Conservation (phyloP, 345 rosid genomes). For the Eucalyptus urophylla region DNA sequence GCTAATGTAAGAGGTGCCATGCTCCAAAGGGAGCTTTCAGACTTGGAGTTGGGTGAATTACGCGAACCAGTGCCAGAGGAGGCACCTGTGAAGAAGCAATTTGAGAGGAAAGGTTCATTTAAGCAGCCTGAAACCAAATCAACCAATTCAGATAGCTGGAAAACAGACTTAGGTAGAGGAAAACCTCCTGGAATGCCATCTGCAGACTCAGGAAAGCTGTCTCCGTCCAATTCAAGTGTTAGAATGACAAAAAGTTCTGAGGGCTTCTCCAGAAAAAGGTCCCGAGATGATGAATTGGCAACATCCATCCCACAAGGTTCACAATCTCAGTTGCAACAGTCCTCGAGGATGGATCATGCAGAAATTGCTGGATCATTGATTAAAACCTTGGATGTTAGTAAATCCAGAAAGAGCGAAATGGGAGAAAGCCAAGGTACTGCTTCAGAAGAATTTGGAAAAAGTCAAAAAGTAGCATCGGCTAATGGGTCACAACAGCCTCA, state of each 20-base stretch:
- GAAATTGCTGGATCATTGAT: slow-evolving; percentile 31
- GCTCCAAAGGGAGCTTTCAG: slow-evolving; percentile 71
- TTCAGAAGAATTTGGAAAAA: slow-evolving; percentile 61
- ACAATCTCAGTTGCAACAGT: slow-evolving; percentile 40
- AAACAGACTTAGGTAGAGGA: slow-evolving; percentile 35
- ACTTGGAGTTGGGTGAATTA: slow-evolving; percentile 92
- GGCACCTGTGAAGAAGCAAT: slow-evolving; percentile 31
- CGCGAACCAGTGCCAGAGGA: slow-evolving; percentile 58
- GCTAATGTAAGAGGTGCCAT: slow-evolving; percentile 32
- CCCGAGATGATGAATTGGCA: slow-evolving; percentile 34
- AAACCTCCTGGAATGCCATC: slow-evolving; percentile 41
- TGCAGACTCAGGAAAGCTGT: slow-evolving; percentile 37
- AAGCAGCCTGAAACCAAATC: slow-evolving; percentile 42
- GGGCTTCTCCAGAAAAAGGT: slow-evolving; percentile 11
- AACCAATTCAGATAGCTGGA: slow-evolving; percentile 43
- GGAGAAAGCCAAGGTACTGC: slow-evolving; percentile 27
- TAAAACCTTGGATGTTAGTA: slow-evolving; percentile 33
- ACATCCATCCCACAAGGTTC: slow-evolving; percentile 21
- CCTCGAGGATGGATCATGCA: slow-evolving; percentile 21
- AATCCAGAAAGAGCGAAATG: slow-evolving; percentile 37
- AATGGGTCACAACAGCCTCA: slow-evolving; percentile 29
- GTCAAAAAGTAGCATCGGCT: slow-evolving; percentile 30
- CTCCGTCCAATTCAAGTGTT: slow-evolving; percentile 22
- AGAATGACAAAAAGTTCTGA: slow-evolving; percentile 2
- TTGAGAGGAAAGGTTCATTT: slow-evolving; percentile 51